Evolutionary conservation across 345 rosid genomes (phyloP).

Genomic region (Geranium brycei): DNA sequence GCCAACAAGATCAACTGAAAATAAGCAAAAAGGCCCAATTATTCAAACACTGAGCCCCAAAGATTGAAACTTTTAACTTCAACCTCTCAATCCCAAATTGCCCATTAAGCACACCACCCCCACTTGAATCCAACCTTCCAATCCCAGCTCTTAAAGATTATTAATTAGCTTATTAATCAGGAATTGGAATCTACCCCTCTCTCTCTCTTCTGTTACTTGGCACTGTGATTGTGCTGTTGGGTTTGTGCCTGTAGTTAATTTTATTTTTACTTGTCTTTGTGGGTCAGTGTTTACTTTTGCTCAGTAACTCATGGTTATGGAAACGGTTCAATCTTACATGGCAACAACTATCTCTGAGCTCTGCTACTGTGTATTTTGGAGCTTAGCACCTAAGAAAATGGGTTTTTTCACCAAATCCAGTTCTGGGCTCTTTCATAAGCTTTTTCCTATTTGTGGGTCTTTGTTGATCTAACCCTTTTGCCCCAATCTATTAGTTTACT

Average conservation of each 20-base stretch:
- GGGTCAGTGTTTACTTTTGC: conserved; percentile 10
- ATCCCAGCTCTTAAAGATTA: background rate
- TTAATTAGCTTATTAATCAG: background rate
- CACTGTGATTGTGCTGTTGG: background rate
- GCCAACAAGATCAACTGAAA: conserved; percentile 9
- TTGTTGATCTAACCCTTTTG: conserved; percentile 16
- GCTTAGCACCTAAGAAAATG: conserved; percentile 5
- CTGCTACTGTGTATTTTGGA: conserved; percentile 7
- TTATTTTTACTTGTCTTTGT: background rate
- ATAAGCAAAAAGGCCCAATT: background rate
- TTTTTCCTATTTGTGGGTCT: conserved; percentile 20
- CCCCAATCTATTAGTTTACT: background rate
- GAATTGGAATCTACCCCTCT: conserved; percentile 1
- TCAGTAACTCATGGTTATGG: conserved; percentile 9
- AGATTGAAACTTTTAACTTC: background rate
- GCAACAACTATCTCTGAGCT: conserved; percentile 5
- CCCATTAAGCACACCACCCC: background rate
- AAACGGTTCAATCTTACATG: conserved; percentile 3
- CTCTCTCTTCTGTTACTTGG: conserved; percentile 5
- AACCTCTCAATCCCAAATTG: background rate
- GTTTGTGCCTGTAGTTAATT: background rate
- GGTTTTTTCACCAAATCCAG: conserved; percentile 13
- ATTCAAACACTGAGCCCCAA: conserved; percentile 8
- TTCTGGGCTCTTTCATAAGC: conserved; percentile 10
- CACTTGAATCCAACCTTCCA: background rate